phyloP scores from a whole-genome alignment of 306 rosid genomes.

The Crotalaria pallida region DNA sequence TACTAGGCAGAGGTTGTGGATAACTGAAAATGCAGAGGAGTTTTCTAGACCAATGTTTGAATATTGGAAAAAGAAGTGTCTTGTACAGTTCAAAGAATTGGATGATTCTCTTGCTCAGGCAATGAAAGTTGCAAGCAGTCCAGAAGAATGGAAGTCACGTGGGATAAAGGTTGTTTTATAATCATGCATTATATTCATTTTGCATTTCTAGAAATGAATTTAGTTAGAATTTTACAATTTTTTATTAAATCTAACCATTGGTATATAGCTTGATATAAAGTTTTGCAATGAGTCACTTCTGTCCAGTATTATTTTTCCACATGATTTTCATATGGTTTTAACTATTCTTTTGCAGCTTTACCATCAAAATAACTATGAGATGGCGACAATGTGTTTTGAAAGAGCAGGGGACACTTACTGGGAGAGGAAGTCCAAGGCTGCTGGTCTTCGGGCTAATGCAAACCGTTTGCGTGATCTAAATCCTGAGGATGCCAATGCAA shows the following conservation, averaged over 20 bases:
- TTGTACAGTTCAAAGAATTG: conserved; percentile 56
- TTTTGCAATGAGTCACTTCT: background rate
- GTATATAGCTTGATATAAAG: background rate
- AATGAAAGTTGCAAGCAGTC: conserved; percentile 71
- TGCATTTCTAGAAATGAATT: background rate
- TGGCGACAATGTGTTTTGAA: conserved; percentile 78
- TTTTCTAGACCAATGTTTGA: conserved; percentile 53
- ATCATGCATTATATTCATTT: background rate
- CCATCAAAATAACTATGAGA: conserved; percentile 54
- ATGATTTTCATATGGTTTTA: background rate
- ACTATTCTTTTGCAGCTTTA: conserved; percentile 41
- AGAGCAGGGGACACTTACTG: conserved; percentile 65
- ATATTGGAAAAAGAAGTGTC: conserved; percentile 57
- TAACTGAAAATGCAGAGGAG: conserved; percentile 46
- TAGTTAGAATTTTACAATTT: background rate
- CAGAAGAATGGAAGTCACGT: conserved; percentile 70
- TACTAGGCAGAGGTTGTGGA: conserved; percentile 75
- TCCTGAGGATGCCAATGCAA: conserved; percentile 44
- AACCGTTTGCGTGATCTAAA: conserved; percentile 35
- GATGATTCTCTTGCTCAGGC: conserved; percentile 70
- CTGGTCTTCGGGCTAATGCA: conserved; percentile 59
- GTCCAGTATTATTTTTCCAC: background rate
- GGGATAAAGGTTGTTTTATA: conserved; percentile 56
- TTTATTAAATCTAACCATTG: background rate
- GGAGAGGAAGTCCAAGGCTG: conserved; percentile 67